Conservation (phyloP, 148 eudicot species). For the Rhododendron kiyosumense region DNA sequence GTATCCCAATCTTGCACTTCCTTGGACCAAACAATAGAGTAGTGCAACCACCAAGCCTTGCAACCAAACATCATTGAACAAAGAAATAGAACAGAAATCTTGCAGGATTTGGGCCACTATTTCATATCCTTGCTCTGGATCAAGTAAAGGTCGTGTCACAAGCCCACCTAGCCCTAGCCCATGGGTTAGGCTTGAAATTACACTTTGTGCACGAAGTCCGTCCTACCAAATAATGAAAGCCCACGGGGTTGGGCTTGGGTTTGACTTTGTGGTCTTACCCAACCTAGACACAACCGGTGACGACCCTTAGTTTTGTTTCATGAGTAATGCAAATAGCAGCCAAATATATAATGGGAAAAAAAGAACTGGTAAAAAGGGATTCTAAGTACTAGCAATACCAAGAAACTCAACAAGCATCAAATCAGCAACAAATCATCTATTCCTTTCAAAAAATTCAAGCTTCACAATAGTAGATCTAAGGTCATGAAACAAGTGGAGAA, state of each 20-base stretch:
- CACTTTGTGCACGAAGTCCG: neutral
- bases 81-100: neutral
- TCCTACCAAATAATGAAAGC: neutral
- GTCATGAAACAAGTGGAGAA: neutral
- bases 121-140: neutral
- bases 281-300: neutral
- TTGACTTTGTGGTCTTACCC: neutral
- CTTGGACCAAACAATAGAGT: neutral
- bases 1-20: neutral
- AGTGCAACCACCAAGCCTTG: neutral
- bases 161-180: neutral
- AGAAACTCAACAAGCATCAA: too few relatives aligned
- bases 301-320: neutral
- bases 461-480: neutral
- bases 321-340: neutral
- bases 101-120: neutral
- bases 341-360: neutral
- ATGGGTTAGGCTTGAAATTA: neutral
- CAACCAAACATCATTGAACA: neutral
- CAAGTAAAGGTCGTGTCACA: neutral
- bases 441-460: neutral
- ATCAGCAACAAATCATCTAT: too few relatives aligned
- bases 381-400: too few relatives aligned
- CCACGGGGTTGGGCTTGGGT: neutral
- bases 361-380: too few relatives aligned